phyloP scores from a whole-genome alignment of 2,329 filamentous ascomycete genomes.

The Nigrospora osmanthi region DNA sequence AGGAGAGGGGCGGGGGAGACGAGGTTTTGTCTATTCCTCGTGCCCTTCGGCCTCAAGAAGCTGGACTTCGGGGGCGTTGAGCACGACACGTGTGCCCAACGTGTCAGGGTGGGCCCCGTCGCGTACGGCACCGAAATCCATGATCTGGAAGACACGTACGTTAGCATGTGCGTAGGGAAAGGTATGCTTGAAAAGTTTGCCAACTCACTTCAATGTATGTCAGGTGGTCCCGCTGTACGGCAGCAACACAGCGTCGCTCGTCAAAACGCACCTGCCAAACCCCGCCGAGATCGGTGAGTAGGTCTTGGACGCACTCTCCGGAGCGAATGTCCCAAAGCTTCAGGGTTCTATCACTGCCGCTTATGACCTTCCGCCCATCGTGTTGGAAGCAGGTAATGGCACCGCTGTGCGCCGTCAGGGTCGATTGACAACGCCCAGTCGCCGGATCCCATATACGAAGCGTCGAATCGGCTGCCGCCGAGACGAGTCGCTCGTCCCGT shows the following conservation, averaged over 20 bases:
- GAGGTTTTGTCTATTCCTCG: neutral
- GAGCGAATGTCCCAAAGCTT: slow-evolving; percentile 98
- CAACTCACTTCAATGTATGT: slow-evolving; percentile 88
- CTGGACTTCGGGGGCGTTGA: slow-evolving; percentile 49
- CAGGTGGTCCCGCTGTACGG: slow-evolving; percentile 83
- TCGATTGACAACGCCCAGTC: slow-evolving; percentile 81
- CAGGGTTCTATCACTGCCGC: slow-evolving; percentile 86
- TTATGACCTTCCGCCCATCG: slow-evolving; percentile 93
- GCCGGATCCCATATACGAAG: slow-evolving; percentile 96
- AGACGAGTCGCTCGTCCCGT: slow-evolving; percentile 82
- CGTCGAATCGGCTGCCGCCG: slow-evolving; percentile 90
- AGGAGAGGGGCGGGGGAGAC: neutral
- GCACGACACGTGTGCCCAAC: slow-evolving; percentile 70
- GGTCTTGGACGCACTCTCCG: slow-evolving; percentile 85
- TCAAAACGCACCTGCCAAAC: slow-evolving; percentile 99
- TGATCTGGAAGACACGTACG: slow-evolving; percentile 56
- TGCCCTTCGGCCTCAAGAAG: slow-evolving; percentile 10
- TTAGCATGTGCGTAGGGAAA: neutral
- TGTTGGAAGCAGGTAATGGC: slow-evolving; percentile 99
- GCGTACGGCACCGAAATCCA: slow-evolving; percentile 91
- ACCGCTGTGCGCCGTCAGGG: slow-evolving; percentile 86
- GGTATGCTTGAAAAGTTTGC: neutral
- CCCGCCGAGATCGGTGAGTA: slow-evolving; percentile 88
- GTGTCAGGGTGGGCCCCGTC: slow-evolving; percentile 75
- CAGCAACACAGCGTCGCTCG: slow-evolving; percentile 87